Evolutionary conservation across 192 early-diverging fungal species (phyloP).

Genomic region (Backusella sp.): DNA sequence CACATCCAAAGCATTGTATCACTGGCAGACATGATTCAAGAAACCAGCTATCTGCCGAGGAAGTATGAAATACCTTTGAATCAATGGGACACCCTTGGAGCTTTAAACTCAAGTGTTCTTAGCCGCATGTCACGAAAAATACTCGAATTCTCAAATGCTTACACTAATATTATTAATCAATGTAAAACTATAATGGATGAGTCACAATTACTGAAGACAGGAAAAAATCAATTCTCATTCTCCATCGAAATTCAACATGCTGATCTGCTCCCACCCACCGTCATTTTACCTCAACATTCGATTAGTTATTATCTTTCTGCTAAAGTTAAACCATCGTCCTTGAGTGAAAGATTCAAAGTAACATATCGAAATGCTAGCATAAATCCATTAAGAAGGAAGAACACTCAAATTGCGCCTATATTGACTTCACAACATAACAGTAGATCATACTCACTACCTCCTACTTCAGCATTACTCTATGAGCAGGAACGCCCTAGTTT

Average conservation of each 20-base stretch:
- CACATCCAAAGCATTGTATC: background rate
- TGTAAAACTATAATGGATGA: background rate
- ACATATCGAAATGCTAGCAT: background rate
- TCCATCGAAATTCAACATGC: background rate
- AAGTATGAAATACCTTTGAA: conserved; percentile 2
- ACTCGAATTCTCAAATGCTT: background rate
- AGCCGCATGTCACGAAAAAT: background rate
- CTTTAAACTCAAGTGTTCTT: background rate
- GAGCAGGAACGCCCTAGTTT: background rate
- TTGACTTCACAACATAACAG: background rate
- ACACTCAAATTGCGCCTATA: background rate
- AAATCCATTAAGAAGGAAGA: background rate
- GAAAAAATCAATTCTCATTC: background rate
- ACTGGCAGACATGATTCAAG: background rate
- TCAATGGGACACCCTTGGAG: background rate
- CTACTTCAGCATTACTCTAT: background rate
- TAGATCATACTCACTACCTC: background rate
- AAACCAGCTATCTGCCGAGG: background rate
- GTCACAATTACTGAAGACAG: background rate
- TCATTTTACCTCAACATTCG: conserved; percentile 5
- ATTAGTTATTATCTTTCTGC: background rate
- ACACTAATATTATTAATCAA: background rate
- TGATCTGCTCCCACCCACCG: background rate
- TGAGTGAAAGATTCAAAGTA: conserved; percentile 1
- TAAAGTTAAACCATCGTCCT: background rate